phyloP scores from a whole-genome alignment of 129 eudicot species.

The Flaveria robusta region DNA sequence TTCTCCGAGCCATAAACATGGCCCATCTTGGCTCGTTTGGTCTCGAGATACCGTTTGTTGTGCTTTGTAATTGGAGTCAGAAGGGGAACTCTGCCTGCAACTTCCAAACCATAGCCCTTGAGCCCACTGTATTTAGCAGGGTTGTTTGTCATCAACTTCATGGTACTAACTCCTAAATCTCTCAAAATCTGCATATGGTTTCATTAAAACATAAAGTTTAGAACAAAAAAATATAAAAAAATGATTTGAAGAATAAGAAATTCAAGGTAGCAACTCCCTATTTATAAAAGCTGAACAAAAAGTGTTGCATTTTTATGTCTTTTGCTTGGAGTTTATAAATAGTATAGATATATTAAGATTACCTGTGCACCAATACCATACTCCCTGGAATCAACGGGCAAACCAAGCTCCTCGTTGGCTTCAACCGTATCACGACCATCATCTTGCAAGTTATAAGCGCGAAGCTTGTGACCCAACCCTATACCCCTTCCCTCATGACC shows the following conservation, averaged over 20 bases:
- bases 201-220: background rate
- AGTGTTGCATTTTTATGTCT: background rate
- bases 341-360: background rate
- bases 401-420: constrained; percentile 95
- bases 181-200: constrained; percentile 66
- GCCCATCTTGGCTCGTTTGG: constrained; percentile 94
- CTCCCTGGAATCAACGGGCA: constrained; percentile 88
- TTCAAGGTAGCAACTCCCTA: background rate
- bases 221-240: background rate
- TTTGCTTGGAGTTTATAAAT: background rate
- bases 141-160: constrained; percentile 97
- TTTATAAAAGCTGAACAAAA: background rate
- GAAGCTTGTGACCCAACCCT: constrained; percentile 97
- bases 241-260: background rate
- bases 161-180: constrained; percentile 94
- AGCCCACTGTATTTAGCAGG: constrained; percentile 95
- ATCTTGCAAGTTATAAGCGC: constrained; percentile 95
- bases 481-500: constrained; percentile 98
- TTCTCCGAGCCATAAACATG: constrained; percentile 61
- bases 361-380: constrained; percentile 71
- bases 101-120: constrained; percentile 89
- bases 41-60: constrained; percentile 82
- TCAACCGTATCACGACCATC: constrained; percentile 98
- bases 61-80: constrained; percentile 79
- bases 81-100: constrained; percentile 87